These are phyloP conservation scores for Auxenochlorella pyrenoidosa DNA, from an alignment of 139 green algal species.

Conservation along the genomic window DNA sequence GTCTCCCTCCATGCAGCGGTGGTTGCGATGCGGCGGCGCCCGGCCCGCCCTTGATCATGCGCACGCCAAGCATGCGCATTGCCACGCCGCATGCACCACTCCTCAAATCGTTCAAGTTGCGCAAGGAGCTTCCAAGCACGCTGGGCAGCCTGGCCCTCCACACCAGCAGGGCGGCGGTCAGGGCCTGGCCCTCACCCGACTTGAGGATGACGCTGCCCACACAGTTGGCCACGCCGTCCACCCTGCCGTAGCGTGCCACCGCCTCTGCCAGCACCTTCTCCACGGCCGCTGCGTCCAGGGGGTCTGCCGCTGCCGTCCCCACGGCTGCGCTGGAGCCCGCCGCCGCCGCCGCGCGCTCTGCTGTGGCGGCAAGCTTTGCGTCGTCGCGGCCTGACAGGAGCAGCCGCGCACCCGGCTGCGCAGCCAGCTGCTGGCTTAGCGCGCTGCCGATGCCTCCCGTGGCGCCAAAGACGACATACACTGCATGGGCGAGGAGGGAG, in stretches of 20 bases:
- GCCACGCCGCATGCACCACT: too few species aligned
- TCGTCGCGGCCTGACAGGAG: conserved; percentile 63
- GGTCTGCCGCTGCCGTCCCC: conserved; percentile 11
- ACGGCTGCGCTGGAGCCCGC: neutral
- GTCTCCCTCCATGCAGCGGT: too few species aligned
- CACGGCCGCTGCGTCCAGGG: conserved; percentile 39
- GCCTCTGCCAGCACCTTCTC: conserved; percentile 53
- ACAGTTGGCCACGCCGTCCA: conserved; percentile 85
- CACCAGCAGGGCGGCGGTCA: too few species aligned
- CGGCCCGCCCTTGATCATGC: too few species aligned
- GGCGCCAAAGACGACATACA: conserved; percentile 84
- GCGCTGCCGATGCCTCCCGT: conserved; percentile 78
- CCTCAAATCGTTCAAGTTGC: too few species aligned
- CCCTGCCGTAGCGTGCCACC: conserved; percentile 46
- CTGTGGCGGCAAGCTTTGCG: conserved; percentile 58
- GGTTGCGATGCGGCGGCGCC: too few species aligned
- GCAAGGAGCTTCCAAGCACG: too few species aligned
- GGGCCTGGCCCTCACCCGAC: conserved; percentile 20
- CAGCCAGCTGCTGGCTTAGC: conserved; percentile 58
- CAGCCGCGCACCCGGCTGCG: conserved; percentile 59
- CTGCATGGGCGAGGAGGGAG: conserved; percentile 44
- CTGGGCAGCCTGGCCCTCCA: too few species aligned
- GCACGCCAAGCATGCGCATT: too few species aligned
- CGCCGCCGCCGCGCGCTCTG: neutral
- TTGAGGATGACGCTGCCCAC: conserved; percentile 82